Conservation (phyloP, 2,329 filamentous ascomycete species). For the Colletotrichum paranaense region DNA sequence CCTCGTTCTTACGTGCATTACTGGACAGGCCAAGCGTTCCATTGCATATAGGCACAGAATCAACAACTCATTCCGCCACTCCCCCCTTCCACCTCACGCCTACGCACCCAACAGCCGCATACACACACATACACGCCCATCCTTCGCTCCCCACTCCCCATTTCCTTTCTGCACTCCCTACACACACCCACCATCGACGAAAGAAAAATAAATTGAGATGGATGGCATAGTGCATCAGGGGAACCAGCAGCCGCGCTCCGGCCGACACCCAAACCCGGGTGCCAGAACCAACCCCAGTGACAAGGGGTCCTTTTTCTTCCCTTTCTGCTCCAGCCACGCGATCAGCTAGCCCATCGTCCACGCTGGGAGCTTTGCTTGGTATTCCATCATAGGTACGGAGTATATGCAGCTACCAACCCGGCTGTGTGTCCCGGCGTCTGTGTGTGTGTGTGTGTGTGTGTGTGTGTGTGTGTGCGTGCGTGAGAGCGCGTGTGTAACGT, state of each 20-base stretch:
- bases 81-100: not conserved
- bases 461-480: no score
- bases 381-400: no score
- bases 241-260: slow-evolving; percentile 4
- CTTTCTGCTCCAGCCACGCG: no score
- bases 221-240: slow-evolving; percentile 4
- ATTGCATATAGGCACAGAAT: not conserved
- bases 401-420: no score
- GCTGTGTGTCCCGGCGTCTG: no score
- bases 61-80: not conserved
- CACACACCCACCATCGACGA: not conserved
- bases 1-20: not conserved
- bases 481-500: no score
- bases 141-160: not conserved
- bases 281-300: no score
- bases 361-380: not conserved
- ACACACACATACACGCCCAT: not conserved
- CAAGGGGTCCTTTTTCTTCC: not conserved
- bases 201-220: not conserved
- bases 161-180: not conserved
- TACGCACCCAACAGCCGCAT: not conserved
- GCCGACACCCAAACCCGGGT: not conserved
- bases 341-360: not conserved
- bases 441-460: no score
- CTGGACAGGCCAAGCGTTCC: not conserved